Conservation (phyloP, 352 stramenopile genomes). For the Globisporangium spinosum region DNA sequence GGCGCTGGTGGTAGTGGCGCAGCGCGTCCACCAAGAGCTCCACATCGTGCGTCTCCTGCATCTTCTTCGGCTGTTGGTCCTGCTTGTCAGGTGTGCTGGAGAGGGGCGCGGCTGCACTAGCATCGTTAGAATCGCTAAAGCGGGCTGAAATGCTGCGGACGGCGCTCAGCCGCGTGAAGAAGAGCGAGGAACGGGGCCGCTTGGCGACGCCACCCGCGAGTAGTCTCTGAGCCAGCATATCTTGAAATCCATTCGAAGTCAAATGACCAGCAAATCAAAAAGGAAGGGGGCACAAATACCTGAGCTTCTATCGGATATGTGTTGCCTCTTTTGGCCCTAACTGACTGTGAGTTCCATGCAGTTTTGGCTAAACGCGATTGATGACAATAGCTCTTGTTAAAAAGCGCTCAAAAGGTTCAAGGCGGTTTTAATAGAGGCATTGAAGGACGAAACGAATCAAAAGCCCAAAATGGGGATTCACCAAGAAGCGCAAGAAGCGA, state of each 20-base stretch:
- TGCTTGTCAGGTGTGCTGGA: background rate
- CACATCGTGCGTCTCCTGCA: background rate
- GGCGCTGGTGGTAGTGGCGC: conserved; percentile 30
- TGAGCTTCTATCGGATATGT: no score
- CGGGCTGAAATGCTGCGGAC: background rate
- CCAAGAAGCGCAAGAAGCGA: no score
- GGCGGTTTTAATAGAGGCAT: no score
- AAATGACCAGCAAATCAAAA: background rate
- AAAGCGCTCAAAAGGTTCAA: no score
- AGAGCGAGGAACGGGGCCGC: background rate
- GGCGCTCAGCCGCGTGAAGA: background rate
- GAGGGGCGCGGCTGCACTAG: background rate
- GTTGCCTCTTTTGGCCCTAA: no score
- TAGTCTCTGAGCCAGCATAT: background rate
- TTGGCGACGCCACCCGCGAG: background rate
- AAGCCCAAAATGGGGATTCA: no score
- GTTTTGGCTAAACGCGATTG: no score
- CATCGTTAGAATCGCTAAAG: background rate
- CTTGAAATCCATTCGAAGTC: no score
- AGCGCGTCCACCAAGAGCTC: conserved; percentile 23
- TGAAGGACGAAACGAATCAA: no score
- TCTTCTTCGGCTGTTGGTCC: background rate
- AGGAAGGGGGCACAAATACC: background rate
- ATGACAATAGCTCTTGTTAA: no score
- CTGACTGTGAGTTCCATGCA: no score